A percentile compares a stretch with the other conserved stretches of the same genome.
phyloP scores from a whole-genome alignment of 495 filamentous ascomycete species.

The Podospora appendiculata region DNA sequence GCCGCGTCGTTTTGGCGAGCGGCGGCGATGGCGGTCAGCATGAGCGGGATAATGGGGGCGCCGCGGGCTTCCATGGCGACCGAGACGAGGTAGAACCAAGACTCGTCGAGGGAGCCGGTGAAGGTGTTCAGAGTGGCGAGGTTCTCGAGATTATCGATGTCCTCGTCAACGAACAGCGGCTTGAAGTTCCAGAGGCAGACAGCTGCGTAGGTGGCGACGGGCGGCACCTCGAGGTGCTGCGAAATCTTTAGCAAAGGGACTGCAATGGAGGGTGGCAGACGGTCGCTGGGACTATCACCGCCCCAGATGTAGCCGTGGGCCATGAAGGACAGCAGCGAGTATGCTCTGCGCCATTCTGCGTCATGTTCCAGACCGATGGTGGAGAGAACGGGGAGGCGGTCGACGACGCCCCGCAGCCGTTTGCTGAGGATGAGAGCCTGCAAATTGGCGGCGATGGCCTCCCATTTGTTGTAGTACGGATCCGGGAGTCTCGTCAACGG shows the following conservation, averaged over 20 bases:
- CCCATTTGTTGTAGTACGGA: constrained; percentile 90
- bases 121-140: constrained; percentile 79
- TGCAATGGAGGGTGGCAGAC: constrained; percentile 75
- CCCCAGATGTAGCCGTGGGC: constrained; percentile 94
- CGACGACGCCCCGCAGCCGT: constrained; percentile 66
- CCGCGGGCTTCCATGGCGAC: constrained; percentile 93
- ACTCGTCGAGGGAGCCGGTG: constrained; percentile 93
- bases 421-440: constrained; percentile 79
- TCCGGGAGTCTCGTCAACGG: constrained; percentile 75
- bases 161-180: constrained; percentile 73
- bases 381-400: constrained; percentile 72
- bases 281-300: constrained; percentile 72
- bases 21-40: constrained; percentile 80
- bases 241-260: constrained; percentile 76
- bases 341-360: constrained; percentile 87
- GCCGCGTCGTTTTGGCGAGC: constrained; percentile 61
- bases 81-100: constrained; percentile 95
- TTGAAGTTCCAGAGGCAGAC: constrained; percentile 95
- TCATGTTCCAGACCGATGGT: constrained; percentile 71
- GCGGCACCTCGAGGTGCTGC: constrained; percentile 74
- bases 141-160: constrained; percentile 74
- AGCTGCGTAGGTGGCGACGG: constrained; percentile 90
- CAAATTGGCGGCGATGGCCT: constrained; percentile 73
- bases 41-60: constrained; percentile 77
- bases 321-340: constrained; percentile 79